Conservation (phyloP, 163 green algal species). For the Chlorella variabilis region DNA sequence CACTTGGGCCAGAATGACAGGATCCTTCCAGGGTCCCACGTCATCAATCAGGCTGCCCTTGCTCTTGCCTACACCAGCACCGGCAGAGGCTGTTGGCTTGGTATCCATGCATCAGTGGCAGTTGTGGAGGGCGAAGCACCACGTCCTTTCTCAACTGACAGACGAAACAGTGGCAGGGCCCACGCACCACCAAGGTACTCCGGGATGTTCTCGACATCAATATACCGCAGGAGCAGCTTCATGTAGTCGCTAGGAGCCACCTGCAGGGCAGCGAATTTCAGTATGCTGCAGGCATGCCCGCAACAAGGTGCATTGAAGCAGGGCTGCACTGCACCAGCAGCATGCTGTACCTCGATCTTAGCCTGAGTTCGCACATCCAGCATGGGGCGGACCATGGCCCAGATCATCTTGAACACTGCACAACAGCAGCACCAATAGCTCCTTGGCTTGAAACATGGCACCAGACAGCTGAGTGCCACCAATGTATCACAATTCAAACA, state of each 20-base stretch:
- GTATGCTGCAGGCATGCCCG: background rate
- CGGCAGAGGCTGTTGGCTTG: background rate
- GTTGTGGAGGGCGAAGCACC: too few relatives aligned
- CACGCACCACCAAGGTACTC: conserved; percentile 80
- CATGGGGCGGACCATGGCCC: conserved; percentile 80
- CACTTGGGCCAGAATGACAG: conserved; percentile 54
- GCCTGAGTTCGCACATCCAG: conserved; percentile 84
- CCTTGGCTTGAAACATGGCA: too few relatives aligned
- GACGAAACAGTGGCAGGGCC: too few relatives aligned
- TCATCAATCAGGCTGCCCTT: conserved; percentile 89
- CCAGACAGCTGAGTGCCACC: background rate
- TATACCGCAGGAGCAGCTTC: conserved; percentile 72
- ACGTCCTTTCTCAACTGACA: too few relatives aligned
- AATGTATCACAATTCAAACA: background rate
- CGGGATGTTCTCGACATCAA: conserved; percentile 83
- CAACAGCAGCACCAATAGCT: conserved; percentile 40
- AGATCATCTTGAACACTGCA: conserved; percentile 87
- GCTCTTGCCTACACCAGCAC: conserved; percentile 56
- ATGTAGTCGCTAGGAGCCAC: conserved; percentile 83
- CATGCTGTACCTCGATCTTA: conserved; percentile 84
- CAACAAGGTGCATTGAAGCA: background rate
- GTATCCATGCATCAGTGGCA: background rate
- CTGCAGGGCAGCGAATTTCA: conserved; percentile 45
- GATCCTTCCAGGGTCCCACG: conserved; percentile 85
- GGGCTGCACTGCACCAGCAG: background rate